These are phyloP conservation scores for Alternaria angustiovoidea DNA, from an alignment of 2,329 filamentous ascomycete species.

Conservation along the genomic window DNA sequence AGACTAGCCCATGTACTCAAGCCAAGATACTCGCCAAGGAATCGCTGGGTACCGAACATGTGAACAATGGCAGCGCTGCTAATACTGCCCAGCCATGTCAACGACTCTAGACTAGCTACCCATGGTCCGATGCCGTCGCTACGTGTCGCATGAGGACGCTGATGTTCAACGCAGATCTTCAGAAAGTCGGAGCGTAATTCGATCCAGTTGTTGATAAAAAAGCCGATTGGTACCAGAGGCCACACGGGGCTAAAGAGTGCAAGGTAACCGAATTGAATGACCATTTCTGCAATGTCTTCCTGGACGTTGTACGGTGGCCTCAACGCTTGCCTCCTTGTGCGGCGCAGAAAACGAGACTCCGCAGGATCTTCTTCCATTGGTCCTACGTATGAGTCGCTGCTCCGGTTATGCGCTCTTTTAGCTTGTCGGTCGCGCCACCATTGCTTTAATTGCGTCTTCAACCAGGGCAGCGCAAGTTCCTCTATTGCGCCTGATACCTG, in stretches of 20 bases:
- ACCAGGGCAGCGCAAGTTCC: slow-evolving; percentile 41
- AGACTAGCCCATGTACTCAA: slow-evolving; percentile 39
- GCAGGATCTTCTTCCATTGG: slow-evolving; percentile 35
- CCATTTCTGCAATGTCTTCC: slow-evolving; percentile 47
- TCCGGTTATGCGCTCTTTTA: slow-evolving; percentile 1
- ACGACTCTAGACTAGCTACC: slow-evolving; percentile 41
- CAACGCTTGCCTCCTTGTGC: slow-evolving; percentile 40
- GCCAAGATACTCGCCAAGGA: slow-evolving; percentile 23
- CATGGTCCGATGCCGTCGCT: slow-evolving; percentile 46
- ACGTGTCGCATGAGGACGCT: slow-evolving; percentile 38
- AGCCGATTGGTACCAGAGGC: slow-evolving; percentile 46
- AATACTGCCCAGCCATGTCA: slow-evolving; percentile 47
- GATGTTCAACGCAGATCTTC: slow-evolving; percentile 45
- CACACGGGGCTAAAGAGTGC: slow-evolving; percentile 47
- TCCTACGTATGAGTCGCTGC: background rate
- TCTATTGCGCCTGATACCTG: slow-evolving; percentile 42
- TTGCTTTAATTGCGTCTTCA: slow-evolving; percentile 37
- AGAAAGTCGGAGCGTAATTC: slow-evolving; percentile 46
- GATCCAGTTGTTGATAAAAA: slow-evolving; percentile 50
- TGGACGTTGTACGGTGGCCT: slow-evolving; percentile 45
- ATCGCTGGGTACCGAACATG: slow-evolving; percentile 35
- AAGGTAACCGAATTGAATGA: slow-evolving; percentile 48
- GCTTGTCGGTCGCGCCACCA: slow-evolving; percentile 43
- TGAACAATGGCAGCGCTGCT: slow-evolving; percentile 46
- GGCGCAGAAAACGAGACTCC: slow-evolving; percentile 40